These are phyloP conservation scores for Yamadazyma phyllophila DNA, from an alignment of 805 yeast genomes.

Conservation along the genomic window DNA sequence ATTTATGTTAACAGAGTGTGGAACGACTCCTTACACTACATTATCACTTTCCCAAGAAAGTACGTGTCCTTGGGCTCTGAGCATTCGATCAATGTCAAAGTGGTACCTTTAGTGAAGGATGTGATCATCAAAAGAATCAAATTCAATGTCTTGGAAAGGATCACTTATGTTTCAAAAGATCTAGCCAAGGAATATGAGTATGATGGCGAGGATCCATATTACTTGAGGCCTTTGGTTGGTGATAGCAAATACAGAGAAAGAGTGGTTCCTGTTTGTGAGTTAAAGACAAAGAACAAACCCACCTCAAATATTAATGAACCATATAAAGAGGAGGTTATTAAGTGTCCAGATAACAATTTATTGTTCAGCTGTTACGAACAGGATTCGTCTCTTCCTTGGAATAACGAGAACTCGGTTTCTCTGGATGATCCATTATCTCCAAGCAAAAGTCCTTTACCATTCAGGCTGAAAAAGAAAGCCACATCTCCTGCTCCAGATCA, in stretches of 20 bases:
- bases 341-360: constrained; percentile 59
- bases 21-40: constrained; percentile 70
- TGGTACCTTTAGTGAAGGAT: constrained; percentile 64
- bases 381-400: constrained; percentile 12
- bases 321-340: constrained; percentile 60
- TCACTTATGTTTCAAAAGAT: constrained; percentile 60
- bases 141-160: constrained; percentile 63
- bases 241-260: constrained; percentile 45
- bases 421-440: constrained; percentile 5
- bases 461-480: constrained; percentile 1
- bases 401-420: constrained; percentile 9
- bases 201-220: constrained; percentile 30
- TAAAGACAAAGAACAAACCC: constrained; percentile 50
- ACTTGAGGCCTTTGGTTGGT: constrained; percentile 13
- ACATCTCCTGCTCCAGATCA: background rate
- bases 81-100: constrained; percentile 58
- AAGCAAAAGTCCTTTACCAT: constrained; percentile 1
- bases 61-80: constrained; percentile 63
- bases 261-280: constrained; percentile 57
- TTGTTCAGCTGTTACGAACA: constrained; percentile 53
- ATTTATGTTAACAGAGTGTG: constrained; percentile 73
- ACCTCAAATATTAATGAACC: constrained; percentile 31
- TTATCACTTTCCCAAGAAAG: constrained; percentile 68
- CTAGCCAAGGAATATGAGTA: constrained; percentile 43
- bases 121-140: constrained; percentile 61